Conservation (phyloP, 2,329 filamentous ascomycete species). For the Macrophomina tecta region DNA sequence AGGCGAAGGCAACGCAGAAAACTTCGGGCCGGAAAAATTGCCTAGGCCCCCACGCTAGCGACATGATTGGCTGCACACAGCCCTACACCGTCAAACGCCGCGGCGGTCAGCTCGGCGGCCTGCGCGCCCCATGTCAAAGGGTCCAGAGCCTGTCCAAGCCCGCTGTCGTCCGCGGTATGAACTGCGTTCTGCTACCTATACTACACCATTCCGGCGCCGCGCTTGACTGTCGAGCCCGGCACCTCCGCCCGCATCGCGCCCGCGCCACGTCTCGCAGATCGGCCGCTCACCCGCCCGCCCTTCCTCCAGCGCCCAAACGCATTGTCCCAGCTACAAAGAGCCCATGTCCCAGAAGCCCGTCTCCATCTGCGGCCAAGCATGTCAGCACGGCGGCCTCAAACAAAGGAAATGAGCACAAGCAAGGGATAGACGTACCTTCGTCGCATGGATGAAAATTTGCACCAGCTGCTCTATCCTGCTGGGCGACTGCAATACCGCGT, state of each 20-base stretch:
- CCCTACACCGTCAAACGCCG: conserved; percentile 24
- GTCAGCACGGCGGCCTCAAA: conserved; percentile 28
- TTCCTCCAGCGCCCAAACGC: background rate
- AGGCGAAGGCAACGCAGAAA: conserved; percentile 29
- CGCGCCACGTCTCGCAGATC: background rate
- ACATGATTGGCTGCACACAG: conserved; percentile 24
- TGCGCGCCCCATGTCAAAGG: conserved; percentile 12
- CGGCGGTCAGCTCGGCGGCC: conserved; percentile 16
- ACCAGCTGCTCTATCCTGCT: conserved; percentile 80
- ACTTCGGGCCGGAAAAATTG: conserved; percentile 28
- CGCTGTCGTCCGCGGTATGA: conserved; percentile 8
- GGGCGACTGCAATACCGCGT: conserved; percentile 75
- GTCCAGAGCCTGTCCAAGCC: conserved; percentile 8
- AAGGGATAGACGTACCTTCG: conserved; percentile 62
- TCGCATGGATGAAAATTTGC: conserved; percentile 85
- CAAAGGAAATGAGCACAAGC: conserved; percentile 9
- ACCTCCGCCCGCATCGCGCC: background rate
- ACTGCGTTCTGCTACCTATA: background rate
- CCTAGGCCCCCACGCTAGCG: conserved; percentile 23
- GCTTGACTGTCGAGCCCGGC: background rate
- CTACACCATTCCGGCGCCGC: background rate
- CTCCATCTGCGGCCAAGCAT: conserved; percentile 63
- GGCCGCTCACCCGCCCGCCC: background rate
- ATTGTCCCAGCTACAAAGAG: conserved; percentile 38
- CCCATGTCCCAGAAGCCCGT: conserved; percentile 78